Evolutionary conservation across 2,329 filamentous ascomycete genomes (phyloP).

Genomic region (Fusarium nelsonii): DNA sequence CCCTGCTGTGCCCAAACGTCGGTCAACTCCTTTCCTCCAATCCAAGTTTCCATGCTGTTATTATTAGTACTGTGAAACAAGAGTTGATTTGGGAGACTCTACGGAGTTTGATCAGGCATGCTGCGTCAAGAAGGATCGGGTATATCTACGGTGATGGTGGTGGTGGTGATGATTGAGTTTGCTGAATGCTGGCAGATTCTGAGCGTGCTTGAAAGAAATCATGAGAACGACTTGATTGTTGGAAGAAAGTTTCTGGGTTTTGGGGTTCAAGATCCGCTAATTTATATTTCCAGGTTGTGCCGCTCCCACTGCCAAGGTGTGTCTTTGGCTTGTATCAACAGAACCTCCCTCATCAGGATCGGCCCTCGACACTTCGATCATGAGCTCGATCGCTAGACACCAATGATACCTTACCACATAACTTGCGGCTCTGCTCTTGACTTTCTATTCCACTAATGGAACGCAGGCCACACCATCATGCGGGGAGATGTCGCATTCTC

Average conservation of each 20-base stretch:
- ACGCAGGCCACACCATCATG: slow-evolving; percentile 41
- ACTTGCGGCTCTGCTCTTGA: slow-evolving; percentile 42
- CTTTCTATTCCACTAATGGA: slow-evolving; percentile 16
- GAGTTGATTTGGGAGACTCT: not conserved
- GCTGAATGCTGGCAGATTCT: not conserved
- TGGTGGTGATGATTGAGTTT: not conserved
- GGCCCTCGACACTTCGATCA: slow-evolving; percentile 32
- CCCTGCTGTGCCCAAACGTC: slow-evolving; percentile 34
- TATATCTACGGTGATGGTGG: not conserved
- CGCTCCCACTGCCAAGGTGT: slow-evolving; percentile 10
- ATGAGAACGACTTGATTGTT: slow-evolving; percentile 1
- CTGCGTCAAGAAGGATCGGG: not conserved
- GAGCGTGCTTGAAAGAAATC: not conserved
- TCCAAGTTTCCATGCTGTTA: slow-evolving; percentile 18
- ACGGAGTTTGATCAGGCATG: slow-evolving; percentile 28
- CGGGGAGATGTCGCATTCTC: slow-evolving; percentile 17
- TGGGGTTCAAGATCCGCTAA: not conserved
- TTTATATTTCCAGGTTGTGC: slow-evolving; percentile 34
- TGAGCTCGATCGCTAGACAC: slow-evolving; percentile 28
- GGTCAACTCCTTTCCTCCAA: slow-evolving; percentile 18
- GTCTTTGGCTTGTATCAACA: slow-evolving; percentile 17
- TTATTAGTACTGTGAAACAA: slow-evolving; percentile 14
- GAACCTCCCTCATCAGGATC: slow-evolving; percentile 24
- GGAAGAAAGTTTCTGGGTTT: not conserved
- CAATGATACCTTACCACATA: slow-evolving; percentile 50